A percentile compares a stretch with the other conserved stretches of the same genome.
Evolutionary conservation across 345 rosid species (phyloP).

Genomic region (Dovyalis caffra): DNA sequence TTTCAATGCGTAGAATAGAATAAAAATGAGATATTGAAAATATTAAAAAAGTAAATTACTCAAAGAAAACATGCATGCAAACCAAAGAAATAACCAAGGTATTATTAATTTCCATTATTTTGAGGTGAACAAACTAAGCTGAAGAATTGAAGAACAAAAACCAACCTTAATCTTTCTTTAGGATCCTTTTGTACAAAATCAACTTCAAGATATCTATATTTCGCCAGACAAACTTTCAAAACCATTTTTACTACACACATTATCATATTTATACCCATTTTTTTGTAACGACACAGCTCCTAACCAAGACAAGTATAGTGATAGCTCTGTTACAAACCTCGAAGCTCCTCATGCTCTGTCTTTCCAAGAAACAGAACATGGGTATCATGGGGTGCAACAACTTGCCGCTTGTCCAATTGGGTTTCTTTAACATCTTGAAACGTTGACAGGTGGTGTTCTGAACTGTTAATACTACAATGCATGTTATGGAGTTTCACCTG

Average conservation of each 20-base stretch:
- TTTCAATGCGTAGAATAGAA: no score
- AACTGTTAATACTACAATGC: background rate
- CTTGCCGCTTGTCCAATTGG: slow-evolving; percentile 34
- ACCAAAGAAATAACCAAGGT: background rate
- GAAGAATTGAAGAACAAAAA: background rate
- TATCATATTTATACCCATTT: background rate
- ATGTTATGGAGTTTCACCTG: background rate
- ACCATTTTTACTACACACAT: background rate
- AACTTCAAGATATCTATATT: no score
- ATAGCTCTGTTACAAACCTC: slow-evolving; percentile 1
- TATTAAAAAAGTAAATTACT: no score
- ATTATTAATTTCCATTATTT: background rate
- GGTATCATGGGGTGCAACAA: slow-evolving; percentile 10
- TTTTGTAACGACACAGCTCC: background rate
- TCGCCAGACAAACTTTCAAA: background rate
- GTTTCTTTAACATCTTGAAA: background rate
- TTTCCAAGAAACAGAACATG: background rate
- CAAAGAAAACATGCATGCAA: background rate
- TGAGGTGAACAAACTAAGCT: background rate
- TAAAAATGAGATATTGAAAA: no score
- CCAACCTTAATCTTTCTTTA: background rate
- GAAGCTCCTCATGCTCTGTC: slow-evolving; percentile 17
- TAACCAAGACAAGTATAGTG: slow-evolving; percentile 7
- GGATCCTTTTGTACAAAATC: background rate
- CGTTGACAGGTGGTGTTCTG: slow-evolving; percentile 26